Evolutionary conservation across 768 basidiomycete species (phyloP).

Genomic region (Mycena kentingensis): DNA sequence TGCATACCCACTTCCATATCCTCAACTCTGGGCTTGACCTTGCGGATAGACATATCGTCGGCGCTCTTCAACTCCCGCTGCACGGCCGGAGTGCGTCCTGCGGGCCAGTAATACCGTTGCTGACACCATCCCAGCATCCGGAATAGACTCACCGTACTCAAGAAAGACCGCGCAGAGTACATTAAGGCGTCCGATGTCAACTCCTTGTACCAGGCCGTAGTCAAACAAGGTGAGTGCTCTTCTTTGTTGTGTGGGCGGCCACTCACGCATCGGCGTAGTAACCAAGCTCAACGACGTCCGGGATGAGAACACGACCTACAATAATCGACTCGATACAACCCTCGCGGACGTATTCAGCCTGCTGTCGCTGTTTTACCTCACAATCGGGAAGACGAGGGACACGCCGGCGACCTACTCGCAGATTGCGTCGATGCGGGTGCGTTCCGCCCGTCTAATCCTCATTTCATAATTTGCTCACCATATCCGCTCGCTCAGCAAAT

Average conservation of each 20-base stretch:
- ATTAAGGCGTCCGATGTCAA: slow-evolving; percentile 94
- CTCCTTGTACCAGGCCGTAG: slow-evolving; percentile 86
- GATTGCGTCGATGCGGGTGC: slow-evolving; percentile 92
- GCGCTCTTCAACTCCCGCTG: too few relatives aligned
- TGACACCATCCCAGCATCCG: slow-evolving; percentile 64
- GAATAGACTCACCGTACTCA: slow-evolving; percentile 90
- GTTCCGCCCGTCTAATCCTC: slow-evolving; percentile 37
- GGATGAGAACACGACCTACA: slow-evolving; percentile 70
- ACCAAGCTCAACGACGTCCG: slow-evolving; percentile 91
- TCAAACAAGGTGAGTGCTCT: slow-evolving; percentile 78
- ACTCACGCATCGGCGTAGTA: slow-evolving; percentile 47
- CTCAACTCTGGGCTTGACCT: too few relatives aligned
- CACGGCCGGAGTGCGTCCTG: slow-evolving; percentile 22
- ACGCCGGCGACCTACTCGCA: slow-evolving; percentile 95
- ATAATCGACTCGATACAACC: slow-evolving; percentile 92
- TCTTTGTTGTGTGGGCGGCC: neutral
- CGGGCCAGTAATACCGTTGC: slow-evolving; percentile 16
- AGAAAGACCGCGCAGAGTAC: slow-evolving; percentile 90
- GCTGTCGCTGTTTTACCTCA: slow-evolving; percentile 95
- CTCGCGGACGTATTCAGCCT: slow-evolving; percentile 95
- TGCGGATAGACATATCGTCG: too few relatives aligned
- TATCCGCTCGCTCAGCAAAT: slow-evolving; percentile 67
- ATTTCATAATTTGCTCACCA: slow-evolving; percentile 8
- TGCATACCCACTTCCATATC: too few relatives aligned
- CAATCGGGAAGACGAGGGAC: slow-evolving; percentile 94